Base-by-base conservation (phyloP, 1,284 basidiomycete species). In the Sanghuangporus sanghuang region DNA sequence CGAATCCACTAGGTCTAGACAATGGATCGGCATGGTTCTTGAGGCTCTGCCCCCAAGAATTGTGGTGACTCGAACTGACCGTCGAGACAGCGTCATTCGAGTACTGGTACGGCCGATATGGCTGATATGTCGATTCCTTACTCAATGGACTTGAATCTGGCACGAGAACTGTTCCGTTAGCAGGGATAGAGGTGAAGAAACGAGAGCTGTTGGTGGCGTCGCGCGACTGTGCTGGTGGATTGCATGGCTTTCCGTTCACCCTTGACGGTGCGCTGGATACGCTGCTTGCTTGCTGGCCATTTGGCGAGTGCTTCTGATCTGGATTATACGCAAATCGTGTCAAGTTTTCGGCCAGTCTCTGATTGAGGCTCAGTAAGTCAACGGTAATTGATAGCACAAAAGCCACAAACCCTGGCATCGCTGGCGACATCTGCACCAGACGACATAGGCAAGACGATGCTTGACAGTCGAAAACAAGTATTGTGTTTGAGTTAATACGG, bases 81-180 rank as follows among this genome's bases (percentile, higher is more conserved):
- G 74, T 73, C 6, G 76, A 67, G 66, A 80, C 77, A 72, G 78
- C 74, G 75, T 82, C 81, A 74, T 62, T 55, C n/a, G 40, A 42
- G 61, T 59, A 59, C 35, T 65, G 61, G 36, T 53, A 57, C 7
- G 64, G 62, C 35, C 58, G 66, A 65, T 68, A 66, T n/a, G 61
- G 62, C 35, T 60, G 68, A 55, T 72, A 69, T 2, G 61, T 62
- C 12, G 70, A 69, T 58, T 85, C 81, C 49, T 78, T 72, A 38
- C 70, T 68, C 36, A 81, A 69, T 53, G 89, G 87, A 69, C 88
- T 91, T 61, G 90, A 92, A 74, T 80, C 87, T 39, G 89, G 89
- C 35, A 89, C 88, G 59, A 92, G 84, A 59, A 92, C 74, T 59
- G 76, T 83, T 71, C 82, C 84, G 48, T 77, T 69, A 36, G 78